phyloP scores from a whole-genome alignment of 352 stramenopile genomes.

The Globisporangium paddicum region DNA sequence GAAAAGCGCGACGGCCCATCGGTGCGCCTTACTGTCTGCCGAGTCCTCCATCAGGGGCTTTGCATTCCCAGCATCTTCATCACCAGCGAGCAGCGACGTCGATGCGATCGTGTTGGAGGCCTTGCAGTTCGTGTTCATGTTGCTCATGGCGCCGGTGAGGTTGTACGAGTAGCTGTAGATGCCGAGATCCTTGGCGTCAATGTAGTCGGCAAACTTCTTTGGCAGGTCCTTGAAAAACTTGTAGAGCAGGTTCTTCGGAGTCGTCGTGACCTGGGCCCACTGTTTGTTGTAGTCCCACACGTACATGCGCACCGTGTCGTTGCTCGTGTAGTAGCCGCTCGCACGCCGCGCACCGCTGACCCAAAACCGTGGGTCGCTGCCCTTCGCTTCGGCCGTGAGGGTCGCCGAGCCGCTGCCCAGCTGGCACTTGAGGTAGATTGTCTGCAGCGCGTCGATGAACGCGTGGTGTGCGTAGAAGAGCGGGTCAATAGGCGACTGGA shows the following conservation, averaged over 20 bases:
- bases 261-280: constrained; percentile 37
- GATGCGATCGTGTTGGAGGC: constrained; percentile 24
- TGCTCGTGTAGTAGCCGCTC: constrained; percentile 13
- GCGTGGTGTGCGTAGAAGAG: constrained; percentile 55
- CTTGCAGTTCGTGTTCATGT: constrained; percentile 49
- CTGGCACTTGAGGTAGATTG: constrained; percentile 57
- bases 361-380: constrained; percentile 30
- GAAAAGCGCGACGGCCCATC: no score
- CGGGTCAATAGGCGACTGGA: constrained; percentile 42
- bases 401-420: constrained; percentile 12
- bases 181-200: constrained; percentile 46
- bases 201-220: constrained; percentile 19
- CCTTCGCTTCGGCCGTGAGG: constrained; percentile 22
- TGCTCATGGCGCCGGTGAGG: no score
- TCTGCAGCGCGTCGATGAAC: constrained; percentile 39
- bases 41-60: constrained; percentile 9
- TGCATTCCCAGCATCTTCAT: neutral
- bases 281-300: constrained; percentile 11
- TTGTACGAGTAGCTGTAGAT: constrained; percentile 63
- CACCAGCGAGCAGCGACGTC: constrained; percentile 10
- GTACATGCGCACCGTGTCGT: constrained; percentile 28
- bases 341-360: constrained; percentile 20
- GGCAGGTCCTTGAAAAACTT: constrained; percentile 68
- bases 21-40: no score
- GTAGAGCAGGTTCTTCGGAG: no score